These are phyloP conservation scores for Parathielavia appendiculata DNA, from an alignment of 495 filamentous ascomycete species.

Conservation along the genomic window DNA sequence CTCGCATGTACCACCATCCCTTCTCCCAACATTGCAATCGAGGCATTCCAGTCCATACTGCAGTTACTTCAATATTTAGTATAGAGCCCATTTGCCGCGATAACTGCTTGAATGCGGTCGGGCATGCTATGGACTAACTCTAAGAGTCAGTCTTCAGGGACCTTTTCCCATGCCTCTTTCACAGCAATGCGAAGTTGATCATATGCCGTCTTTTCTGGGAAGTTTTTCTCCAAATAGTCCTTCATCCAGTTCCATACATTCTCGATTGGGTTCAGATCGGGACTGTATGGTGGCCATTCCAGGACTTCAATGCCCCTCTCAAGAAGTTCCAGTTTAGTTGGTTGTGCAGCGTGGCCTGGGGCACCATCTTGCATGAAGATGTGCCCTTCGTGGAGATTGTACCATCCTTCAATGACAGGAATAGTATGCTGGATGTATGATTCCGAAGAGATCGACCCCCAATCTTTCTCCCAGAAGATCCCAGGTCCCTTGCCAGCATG, in stretches of 20 bases:
- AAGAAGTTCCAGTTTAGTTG: constrained; percentile 6
- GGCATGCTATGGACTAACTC: too few relatives aligned
- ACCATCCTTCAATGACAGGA: constrained; percentile 25
- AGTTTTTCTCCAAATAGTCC: constrained; percentile 22
- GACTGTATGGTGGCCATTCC: constrained; percentile 25
- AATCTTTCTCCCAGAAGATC: constrained; percentile 35
- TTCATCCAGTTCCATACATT: constrained; percentile 32
- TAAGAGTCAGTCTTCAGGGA: too few relatives aligned
- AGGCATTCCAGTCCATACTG: too few relatives aligned
- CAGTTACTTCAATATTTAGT: too few relatives aligned
- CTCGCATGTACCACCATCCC: too few relatives aligned
- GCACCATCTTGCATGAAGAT: constrained; percentile 26
- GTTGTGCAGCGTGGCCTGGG: constrained; percentile 16
- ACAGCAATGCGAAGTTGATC: constrained; percentile 18
- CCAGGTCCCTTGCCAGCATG: constrained; percentile 27
- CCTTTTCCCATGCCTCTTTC: constrained; percentile 23
- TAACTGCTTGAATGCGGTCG: too few relatives aligned
- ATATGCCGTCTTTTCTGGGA: constrained; percentile 17
- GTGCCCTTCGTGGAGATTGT: constrained; percentile 10
- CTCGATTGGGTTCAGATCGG: constrained; percentile 31
- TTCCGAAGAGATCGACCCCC: constrained; percentile 25
- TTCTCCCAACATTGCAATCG: too few relatives aligned
- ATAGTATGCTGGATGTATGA: constrained; percentile 23
- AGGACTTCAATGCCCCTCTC: constrained; percentile 19
- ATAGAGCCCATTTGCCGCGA: too few relatives aligned